Conservation (phyloP, 1,284 basidiomycete species). For the Schizopora paradoxa region DNA sequence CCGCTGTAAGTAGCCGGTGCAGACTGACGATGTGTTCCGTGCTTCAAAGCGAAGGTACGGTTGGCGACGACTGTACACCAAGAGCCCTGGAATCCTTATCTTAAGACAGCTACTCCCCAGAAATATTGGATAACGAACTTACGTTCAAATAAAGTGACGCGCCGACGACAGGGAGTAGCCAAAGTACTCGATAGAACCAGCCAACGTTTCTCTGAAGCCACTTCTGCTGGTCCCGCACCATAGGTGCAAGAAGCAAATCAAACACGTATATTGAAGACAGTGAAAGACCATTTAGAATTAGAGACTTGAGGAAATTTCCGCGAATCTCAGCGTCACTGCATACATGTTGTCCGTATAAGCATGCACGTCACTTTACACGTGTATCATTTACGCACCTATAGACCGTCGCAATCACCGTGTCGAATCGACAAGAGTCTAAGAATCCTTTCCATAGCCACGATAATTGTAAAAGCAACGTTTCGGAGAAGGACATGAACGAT, state of each 20-base stretch:
- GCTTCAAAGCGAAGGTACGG: slow-evolving; percentile 59
- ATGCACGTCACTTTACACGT: slow-evolving; percentile 9
- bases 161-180: slow-evolving; percentile 70
- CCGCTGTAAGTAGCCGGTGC: slow-evolving; percentile 55
- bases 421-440: slow-evolving; percentile 67
- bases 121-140: slow-evolving; percentile 26
- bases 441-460: slow-evolving; percentile 56
- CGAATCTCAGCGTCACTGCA: slow-evolving; percentile 64
- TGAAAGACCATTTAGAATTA: slow-evolving; percentile 64
- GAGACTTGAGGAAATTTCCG: slow-evolving; percentile 64
- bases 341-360: slow-evolving; percentile 8
- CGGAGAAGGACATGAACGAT: slow-evolving; percentile 55
- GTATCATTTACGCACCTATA: slow-evolving; percentile 33
- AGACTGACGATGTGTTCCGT: slow-evolving; percentile 48
- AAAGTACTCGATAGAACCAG: slow-evolving; percentile 68
- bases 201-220: slow-evolving; percentile 69
- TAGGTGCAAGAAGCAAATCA: slow-evolving; percentile 63
- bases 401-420: slow-evolving; percentile 51
- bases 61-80: slow-evolving; percentile 72
- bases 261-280: slow-evolving; percentile 67
- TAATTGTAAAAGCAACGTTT: slow-evolving; percentile 54
- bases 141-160: slow-evolving; percentile 73
- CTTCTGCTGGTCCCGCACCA: slow-evolving; percentile 55
- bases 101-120: background rate
- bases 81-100: slow-evolving; percentile 43